phyloP scores from a whole-genome alignment of 352 stramenopile genomes.

The Phytophthora ramorum region DNA sequence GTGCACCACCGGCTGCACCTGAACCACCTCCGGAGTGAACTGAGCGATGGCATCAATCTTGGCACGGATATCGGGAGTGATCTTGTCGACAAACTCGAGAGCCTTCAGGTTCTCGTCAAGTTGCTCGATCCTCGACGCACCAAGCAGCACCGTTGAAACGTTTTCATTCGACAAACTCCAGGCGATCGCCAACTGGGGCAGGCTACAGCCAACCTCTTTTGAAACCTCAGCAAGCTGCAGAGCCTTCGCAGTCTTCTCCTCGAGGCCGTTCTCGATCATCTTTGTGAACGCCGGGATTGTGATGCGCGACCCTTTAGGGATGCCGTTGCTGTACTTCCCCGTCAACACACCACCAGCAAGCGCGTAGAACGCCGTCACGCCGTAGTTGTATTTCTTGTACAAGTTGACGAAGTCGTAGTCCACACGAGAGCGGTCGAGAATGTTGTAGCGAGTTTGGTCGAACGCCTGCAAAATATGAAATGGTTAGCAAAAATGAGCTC shows the following conservation, averaged over 20 bases:
- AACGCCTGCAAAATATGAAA: conserved; percentile 34
- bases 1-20: conserved; percentile 30
- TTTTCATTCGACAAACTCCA: conserved; percentile 61
- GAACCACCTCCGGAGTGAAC: conserved; percentile 39
- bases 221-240: conserved; percentile 48
- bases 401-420: conserved; percentile 72
- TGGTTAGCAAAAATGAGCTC: background rate
- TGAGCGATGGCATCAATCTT: conserved; percentile 71
- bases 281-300: conserved; percentile 45
- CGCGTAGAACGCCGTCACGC: conserved; percentile 69
- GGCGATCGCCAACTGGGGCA: conserved; percentile 60
- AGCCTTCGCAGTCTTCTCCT: conserved; percentile 57
- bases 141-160: conserved; percentile 61
- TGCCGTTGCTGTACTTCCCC: conserved; percentile 74
- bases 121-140: conserved; percentile 57
- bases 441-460: conserved; percentile 80
- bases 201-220: conserved; percentile 55
- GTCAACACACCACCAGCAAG: conserved; percentile 67
- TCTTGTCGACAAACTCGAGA: conserved; percentile 57
- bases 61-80: conserved; percentile 64
- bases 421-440: conserved; percentile 67
- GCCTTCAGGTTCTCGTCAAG: conserved; percentile 73
- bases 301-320: conserved; percentile 47
- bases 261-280: conserved; percentile 44
- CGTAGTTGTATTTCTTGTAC: conserved; percentile 70